These are phyloP conservation scores for Penicillium sp. DNA, from an alignment of 2,329 filamentous ascomycete species.

Conservation along the genomic window DNA sequence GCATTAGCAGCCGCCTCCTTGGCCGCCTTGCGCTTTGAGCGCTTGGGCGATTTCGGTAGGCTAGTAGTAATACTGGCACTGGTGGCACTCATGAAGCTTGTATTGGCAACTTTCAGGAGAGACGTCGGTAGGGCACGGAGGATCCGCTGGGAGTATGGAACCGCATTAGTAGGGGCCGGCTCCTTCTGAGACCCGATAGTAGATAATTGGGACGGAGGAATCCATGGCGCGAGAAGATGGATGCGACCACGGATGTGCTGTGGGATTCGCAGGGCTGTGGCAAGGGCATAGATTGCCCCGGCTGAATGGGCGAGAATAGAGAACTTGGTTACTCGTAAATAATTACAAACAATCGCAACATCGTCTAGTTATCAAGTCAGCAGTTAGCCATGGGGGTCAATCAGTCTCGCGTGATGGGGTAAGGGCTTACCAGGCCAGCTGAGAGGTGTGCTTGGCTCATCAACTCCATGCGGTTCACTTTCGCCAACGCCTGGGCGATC, in stretches of 20 bases:
- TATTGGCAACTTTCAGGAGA: constrained; percentile 91
- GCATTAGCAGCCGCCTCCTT: constrained; percentile 32
- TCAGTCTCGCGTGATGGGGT: background rate
- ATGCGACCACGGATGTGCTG: constrained; percentile 94
- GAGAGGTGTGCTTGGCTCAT: constrained; percentile 81
- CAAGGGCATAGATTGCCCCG: constrained; percentile 95
- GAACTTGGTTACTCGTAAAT: constrained; percentile 91
- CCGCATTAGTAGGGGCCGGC: constrained; percentile 77
- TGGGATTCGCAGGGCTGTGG: constrained; percentile 92
- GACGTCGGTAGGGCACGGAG: constrained; percentile 87
- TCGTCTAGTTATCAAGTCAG: constrained; percentile 59
- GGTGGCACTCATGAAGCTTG: constrained; percentile 90
- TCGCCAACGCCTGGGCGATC: constrained; percentile 93
- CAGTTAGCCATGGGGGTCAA: too few species aligned
- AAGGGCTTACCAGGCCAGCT: constrained; percentile 83
- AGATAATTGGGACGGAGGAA: constrained; percentile 91
- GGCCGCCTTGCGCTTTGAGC: constrained; percentile 62
- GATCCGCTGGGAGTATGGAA: constrained; percentile 90
- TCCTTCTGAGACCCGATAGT: constrained; percentile 75
- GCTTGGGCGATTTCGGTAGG: constrained; percentile 67
- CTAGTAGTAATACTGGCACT: constrained; percentile 83
- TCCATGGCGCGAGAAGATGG: constrained; percentile 87
- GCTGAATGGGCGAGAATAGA: constrained; percentile 95
- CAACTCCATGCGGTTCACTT: constrained; percentile 76
- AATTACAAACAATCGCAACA: constrained; percentile 90